Base-by-base conservation (phyloP, 768 basidiomycete species). In the Symmetrospora coprosmae region DNA sequence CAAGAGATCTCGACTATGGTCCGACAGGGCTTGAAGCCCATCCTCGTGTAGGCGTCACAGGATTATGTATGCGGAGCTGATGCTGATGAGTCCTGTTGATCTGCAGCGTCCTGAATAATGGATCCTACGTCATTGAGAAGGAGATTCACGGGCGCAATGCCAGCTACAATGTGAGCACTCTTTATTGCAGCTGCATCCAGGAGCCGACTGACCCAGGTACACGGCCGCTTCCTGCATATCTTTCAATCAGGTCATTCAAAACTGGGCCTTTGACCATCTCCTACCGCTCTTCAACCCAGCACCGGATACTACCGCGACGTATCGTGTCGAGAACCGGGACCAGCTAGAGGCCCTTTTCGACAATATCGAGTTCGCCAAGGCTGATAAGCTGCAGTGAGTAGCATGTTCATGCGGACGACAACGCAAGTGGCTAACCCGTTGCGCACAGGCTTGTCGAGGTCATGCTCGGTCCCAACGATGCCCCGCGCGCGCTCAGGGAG, bases 71-170 rank as follows among this genome's bases (percentile, higher is more conserved):
- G 16, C 50, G 28, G 27, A 5, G 21, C 31, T 46, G n/a, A n/a
- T 6, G 9, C 17, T 35, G 4, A 4, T 47, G 6, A 14, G 11
- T 19, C 5, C 8, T 4, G n/a, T 25, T 33, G 17, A 6, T 9
- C 13, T 52, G 11, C 41, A 28, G 1, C 40, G 25, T 48, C 1
- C 35, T 58, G 8, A 58, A 58, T 43, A 58, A 58, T 25, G 55
- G 27, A n/a, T 84, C 86, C 0, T 92, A 92, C 73, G 85, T 85
- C 19, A 88, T 97, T 51, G 91, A 97, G 75, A 79, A 84, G 17
- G 78, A 76, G 64, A 75, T 76, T 56, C 73, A 76, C 68, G 75
- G 74, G 30, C 60, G 55, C 28, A 61, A 52, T 1, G n/a, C 19
- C 30, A 47, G 67, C 67, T 25, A 61, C 1, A 43, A 48, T 16